Evolutionary conservation across 176 grass and related monocot species (phyloP).

Genomic region (Eleusine indica): DNA sequence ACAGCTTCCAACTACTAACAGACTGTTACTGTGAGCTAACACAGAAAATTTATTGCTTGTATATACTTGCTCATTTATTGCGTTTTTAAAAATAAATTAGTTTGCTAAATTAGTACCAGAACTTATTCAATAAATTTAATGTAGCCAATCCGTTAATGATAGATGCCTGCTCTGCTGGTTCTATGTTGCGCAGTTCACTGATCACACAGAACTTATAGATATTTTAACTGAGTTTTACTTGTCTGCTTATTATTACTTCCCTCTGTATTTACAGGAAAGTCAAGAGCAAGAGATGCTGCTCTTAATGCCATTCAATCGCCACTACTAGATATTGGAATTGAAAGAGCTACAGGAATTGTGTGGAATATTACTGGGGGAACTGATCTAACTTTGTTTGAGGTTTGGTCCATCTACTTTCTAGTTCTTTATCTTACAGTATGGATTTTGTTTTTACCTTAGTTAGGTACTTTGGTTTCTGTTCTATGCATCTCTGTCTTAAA

Average conservation of each 20-base stretch:
- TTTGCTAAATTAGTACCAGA: background rate
- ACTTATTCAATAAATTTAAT: background rate
- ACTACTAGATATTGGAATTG: constrained; percentile 92
- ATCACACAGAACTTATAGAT: background rate
- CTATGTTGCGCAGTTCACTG: background rate
- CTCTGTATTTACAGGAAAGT: constrained; percentile 61
- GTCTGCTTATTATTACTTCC: constrained; percentile 11
- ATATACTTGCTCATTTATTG: background rate
- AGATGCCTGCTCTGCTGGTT: background rate
- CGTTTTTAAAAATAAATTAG: background rate
- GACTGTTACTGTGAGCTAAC: background rate
- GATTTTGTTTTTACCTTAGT: constrained; percentile 25
- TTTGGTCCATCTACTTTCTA: constrained; percentile 44
- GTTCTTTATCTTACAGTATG: background rate
- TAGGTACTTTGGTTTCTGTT: background rate
- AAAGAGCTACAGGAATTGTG: constrained; percentile 90
- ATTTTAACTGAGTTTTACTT: constrained; percentile 11
- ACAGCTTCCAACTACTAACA: constrained; percentile 21
- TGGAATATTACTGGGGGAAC: constrained; percentile 93
- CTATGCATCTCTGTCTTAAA: background rate
- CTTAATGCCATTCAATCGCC: constrained; percentile 95
- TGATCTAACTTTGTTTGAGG: constrained; percentile 91
- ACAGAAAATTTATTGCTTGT: background rate
- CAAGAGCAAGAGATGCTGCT: constrained; percentile 88
- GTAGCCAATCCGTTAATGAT: background rate